Evolutionary conservation across 2,329 filamentous ascomycete genomes (phyloP).

Genomic region (Dactylonectria macrodidyma): DNA sequence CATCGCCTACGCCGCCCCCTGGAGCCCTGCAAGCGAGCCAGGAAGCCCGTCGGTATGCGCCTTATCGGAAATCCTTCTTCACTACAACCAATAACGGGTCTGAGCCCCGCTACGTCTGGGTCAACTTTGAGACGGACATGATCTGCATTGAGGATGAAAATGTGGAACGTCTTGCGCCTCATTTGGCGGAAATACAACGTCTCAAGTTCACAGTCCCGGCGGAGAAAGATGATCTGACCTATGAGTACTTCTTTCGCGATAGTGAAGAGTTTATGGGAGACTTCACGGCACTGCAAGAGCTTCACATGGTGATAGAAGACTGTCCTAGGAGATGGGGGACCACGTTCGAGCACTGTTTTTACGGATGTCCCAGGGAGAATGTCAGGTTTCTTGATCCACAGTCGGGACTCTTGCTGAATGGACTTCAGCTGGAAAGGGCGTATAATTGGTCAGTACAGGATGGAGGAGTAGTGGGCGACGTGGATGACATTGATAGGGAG

Average conservation of each 20-base stretch:
- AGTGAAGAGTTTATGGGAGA: constrained; percentile 9
- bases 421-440: constrained; percentile 20
- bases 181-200: constrained; percentile 32
- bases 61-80: constrained; percentile 23
- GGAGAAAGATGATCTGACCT: constrained; percentile 9
- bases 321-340: constrained; percentile 9
- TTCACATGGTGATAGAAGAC: constrained; percentile 29
- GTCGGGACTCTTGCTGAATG: constrained; percentile 29
- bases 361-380: constrained; percentile 30
- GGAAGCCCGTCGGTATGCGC: constrained; percentile 16
- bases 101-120: constrained; percentile 32
- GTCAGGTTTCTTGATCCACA: constrained; percentile 31
- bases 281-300: constrained; percentile 30
- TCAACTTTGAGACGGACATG: constrained; percentile 38
- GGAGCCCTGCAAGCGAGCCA: constrained; percentile 13
- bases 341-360: constrained; percentile 7
- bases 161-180: constrained; percentile 12
- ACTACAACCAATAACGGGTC: constrained; percentile 9
- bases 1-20: constrained; percentile 18
- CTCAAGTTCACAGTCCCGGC: constrained; percentile 27
- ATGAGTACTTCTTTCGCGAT: constrained; percentile 18
- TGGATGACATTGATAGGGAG: constrained; percentile 30
- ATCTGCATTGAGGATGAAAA: constrained; percentile 24
- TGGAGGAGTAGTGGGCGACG: constrained; percentile 23
- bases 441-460: not conserved